A percentile compares a stretch with the other conserved stretches of the same genome.
Evolutionary conservation across 2,329 filamentous ascomycete species (phyloP).

Genomic region (Colletotrichum cereale): DNA sequence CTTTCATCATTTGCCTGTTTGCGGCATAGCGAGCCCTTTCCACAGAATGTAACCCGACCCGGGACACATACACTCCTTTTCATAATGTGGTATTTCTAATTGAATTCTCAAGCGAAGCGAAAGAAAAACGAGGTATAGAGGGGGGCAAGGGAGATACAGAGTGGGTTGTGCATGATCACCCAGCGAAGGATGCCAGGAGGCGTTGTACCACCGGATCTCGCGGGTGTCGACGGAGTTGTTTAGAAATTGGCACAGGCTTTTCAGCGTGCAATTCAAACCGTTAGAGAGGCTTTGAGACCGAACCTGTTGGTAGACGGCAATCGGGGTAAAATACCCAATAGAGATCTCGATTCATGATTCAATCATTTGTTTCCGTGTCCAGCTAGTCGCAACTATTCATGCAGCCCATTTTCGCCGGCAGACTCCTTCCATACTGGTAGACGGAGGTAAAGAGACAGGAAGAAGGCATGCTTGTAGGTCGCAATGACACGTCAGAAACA

Average conservation of each 20-base stretch:
- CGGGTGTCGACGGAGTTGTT: constrained; percentile 1
- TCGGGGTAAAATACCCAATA: constrained; percentile 39
- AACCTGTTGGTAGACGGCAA: constrained; percentile 18
- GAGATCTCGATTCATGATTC: constrained; percentile 31
- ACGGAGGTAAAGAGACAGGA: too few species aligned
- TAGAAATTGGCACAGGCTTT: constrained; percentile 15
- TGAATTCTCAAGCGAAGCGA: constrained; percentile 18
- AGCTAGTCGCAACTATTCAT: too few species aligned
- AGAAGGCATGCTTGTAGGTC: too few species aligned
- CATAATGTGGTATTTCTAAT: constrained; percentile 32
- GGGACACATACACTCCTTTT: constrained; percentile 13
- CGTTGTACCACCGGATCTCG: background rate
- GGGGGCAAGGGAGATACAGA: too few species aligned
- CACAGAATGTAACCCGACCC: background rate
- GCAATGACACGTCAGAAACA: too few species aligned
- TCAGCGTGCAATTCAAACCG: background rate
- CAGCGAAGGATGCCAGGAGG: background rate
- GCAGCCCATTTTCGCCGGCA: too few species aligned
- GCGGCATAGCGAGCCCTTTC: background rate
- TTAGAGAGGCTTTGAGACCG: background rate
- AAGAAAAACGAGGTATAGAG: background rate
- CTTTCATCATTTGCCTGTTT: background rate
- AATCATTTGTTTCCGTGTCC: background rate
- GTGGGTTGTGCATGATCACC: background rate
- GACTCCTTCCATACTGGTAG: too few species aligned